A percentile compares a stretch with the other conserved stretches of the same genome.
phyloP scores from a whole-genome alignment of 2,329 filamentous ascomycete species.

The Aspergillus fijiensis region DNA sequence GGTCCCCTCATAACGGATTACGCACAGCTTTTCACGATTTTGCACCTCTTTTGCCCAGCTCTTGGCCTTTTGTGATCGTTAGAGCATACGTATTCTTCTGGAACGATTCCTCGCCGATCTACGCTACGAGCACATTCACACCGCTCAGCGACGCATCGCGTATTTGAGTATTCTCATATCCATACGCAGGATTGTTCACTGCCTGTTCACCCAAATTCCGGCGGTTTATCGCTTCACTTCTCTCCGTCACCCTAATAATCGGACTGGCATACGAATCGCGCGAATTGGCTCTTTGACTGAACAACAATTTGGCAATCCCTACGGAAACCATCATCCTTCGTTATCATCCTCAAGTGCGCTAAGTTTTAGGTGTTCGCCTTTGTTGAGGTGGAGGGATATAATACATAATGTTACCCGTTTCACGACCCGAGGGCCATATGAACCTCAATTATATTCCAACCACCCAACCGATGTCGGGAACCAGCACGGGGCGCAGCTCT shows the following conservation, averaged over 20 bases:
- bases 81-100: constrained; percentile 24
- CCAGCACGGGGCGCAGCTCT: constrained; percentile 76
- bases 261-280: constrained; percentile 25
- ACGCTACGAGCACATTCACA: constrained; percentile 19
- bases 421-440: constrained; percentile 79
- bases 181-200: neutral
- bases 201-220: neutral
- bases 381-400: constrained; percentile 46
- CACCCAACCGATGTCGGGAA: constrained; percentile 69
- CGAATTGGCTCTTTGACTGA: constrained; percentile 22
- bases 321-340: constrained; percentile 3
- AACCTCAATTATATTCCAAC: constrained; percentile 76
- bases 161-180: neutral
- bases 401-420: constrained; percentile 87
- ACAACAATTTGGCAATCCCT: constrained; percentile 16
- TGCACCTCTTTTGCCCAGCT: constrained; percentile 2
- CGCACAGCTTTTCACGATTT: constrained; percentile 12
- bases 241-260: neutral
- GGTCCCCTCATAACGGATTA: constrained; percentile 15
- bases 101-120: constrained; percentile 15
- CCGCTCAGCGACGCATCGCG: constrained; percentile 9
- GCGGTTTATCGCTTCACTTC: neutral
- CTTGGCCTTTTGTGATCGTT: constrained; percentile 10
- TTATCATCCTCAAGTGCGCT: constrained; percentile 3
- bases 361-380: constrained; percentile 16